phyloP scores from a whole-genome alignment of 2,329 filamentous ascomycete species.

The Tetracladium maxilliforme region DNA sequence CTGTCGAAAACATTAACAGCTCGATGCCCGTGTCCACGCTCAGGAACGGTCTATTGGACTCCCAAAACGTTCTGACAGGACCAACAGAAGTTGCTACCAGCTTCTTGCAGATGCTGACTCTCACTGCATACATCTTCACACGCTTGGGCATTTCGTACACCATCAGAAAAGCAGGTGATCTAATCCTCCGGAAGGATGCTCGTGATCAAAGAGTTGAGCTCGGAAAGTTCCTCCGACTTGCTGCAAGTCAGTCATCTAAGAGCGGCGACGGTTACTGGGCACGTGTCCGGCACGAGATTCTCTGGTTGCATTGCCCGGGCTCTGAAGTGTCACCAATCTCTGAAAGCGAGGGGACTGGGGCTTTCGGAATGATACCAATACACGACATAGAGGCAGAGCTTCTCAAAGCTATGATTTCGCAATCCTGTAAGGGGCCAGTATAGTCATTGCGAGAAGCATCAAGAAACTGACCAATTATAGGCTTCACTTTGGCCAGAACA shows the following conservation, averaged over 20 bases:
- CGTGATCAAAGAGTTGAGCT: slow-evolving; percentile 49
- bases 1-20: too few species aligned
- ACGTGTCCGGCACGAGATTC: slow-evolving; percentile 42
- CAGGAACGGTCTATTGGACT: slow-evolving; percentile 36
- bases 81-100: slow-evolving; percentile 38
- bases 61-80: slow-evolving; percentile 49
- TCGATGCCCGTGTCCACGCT: too few species aligned
- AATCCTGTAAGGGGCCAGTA: slow-evolving; percentile 32
- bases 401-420: slow-evolving; percentile 49
- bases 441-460: too few species aligned
- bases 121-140: slow-evolving; percentile 42
- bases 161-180: slow-evolving; percentile 40
- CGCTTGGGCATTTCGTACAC: slow-evolving; percentile 26
- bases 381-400: slow-evolving; percentile 56
- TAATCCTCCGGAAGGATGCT: slow-evolving; percentile 47
- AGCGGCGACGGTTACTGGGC: slow-evolving; percentile 52
- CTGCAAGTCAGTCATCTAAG: slow-evolving; percentile 33
- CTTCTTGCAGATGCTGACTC: slow-evolving; percentile 47
- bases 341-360: slow-evolving; percentile 27
- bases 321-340: slow-evolving; percentile 27
- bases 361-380: slow-evolving; percentile 41
- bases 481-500: slow-evolving; percentile 45
- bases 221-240: slow-evolving; percentile 38
- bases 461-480: slow-evolving; percentile 18
- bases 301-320: slow-evolving; percentile 66